phyloP scores from a whole-genome alignment of 73 alveolate genomes.

The Tetrahymena thermophila region DNA sequence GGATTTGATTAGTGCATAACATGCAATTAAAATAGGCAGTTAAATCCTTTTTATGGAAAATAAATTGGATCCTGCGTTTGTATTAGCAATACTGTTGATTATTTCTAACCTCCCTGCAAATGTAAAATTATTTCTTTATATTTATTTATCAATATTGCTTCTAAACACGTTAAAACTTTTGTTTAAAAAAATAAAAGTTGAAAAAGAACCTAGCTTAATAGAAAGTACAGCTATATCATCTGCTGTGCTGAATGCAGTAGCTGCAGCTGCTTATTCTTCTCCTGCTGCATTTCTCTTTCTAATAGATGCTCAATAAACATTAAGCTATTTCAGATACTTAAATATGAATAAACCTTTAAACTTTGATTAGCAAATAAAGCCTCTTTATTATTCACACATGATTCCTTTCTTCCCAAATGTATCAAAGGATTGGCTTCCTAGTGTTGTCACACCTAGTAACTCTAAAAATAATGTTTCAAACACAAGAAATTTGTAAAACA shows the following conservation, averaged over 20 bases:
- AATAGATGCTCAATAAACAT: background rate
- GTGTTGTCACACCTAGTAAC: background rate
- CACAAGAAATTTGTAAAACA: background rate
- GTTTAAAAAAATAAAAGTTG: too few relatives aligned
- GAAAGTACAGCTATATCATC: background rate
- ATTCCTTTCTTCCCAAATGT: background rate
- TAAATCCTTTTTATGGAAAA: background rate
- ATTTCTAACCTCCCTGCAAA: background rate
- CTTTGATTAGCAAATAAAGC: background rate
- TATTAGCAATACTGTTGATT: background rate
- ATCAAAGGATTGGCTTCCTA: background rate
- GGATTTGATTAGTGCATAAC: background rate
- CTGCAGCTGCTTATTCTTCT: background rate
- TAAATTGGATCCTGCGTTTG: background rate
- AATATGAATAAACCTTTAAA: background rate
- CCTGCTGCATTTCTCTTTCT: background rate
- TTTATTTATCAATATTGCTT: too few relatives aligned
- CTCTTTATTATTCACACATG: background rate
- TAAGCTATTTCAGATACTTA: background rate
- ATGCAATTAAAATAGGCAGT: background rate
- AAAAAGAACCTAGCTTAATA: background rate
- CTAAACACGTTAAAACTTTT: too few relatives aligned
- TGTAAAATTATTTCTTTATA: background rate
- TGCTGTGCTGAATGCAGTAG: background rate
- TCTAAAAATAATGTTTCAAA: background rate